Evolutionary conservation across 1,284 basidiomycete species (phyloP).

Genomic region (Ustilago shanxiensis): DNA sequence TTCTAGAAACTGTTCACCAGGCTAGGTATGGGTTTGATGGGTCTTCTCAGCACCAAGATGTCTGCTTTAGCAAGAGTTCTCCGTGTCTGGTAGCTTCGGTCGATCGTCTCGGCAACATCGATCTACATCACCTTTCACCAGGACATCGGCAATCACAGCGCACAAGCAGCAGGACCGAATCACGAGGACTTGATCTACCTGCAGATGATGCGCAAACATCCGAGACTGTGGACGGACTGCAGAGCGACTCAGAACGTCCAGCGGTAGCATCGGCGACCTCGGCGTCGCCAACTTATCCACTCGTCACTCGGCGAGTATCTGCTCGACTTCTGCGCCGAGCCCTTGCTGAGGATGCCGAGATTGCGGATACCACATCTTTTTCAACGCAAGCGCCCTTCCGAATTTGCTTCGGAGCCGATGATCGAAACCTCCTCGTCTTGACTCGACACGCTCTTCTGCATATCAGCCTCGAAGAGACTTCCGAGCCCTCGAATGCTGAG

Average conservation of each 20-base stretch:
- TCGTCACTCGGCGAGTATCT: neutral
- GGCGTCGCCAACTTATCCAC: neutral
- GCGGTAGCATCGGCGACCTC: neutral
- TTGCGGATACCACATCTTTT: too few species aligned
- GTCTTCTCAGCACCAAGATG: constrained; percentile 27
- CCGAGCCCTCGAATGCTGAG: neutral
- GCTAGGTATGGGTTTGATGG: constrained; percentile 9
- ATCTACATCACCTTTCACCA: constrained; percentile 1
- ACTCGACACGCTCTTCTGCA: constrained; percentile 16
- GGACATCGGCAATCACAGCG: neutral
- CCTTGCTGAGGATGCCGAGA: neutral
- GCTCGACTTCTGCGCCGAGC: neutral
- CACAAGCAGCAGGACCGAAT: neutral
- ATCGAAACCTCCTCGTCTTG: constrained; percentile 13
- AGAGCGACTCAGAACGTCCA: neutral
- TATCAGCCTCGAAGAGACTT: neutral
- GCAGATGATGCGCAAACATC: neutral
- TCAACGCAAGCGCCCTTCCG: constrained; percentile 5
- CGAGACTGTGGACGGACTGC: neutral
- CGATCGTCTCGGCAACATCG: constrained; percentile 27
- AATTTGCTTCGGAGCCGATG: constrained; percentile 11
- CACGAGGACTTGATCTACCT: neutral
- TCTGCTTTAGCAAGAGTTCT: constrained; percentile 17
- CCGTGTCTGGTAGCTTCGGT: constrained; percentile 13
- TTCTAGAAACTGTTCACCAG: constrained; percentile 15